Evolutionary conservation across 192 early-diverging fungal species (phyloP), one percentile per base, ranked within the genome.

Genomic region (Coemansia sp.): DNA sequence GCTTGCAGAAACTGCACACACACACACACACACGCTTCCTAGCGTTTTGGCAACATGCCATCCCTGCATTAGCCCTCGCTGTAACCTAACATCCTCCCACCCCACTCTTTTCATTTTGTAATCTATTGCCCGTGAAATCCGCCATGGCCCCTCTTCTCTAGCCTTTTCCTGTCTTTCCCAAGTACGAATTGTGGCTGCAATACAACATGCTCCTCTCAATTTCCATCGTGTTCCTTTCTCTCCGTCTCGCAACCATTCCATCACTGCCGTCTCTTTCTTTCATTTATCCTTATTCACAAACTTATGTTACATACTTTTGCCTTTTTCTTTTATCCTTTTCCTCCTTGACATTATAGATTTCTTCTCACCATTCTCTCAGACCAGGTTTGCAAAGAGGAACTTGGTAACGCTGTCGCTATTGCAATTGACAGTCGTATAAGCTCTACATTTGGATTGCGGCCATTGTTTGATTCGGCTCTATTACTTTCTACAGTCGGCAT

Each of bases 41-140:
- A 1, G 55, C 30, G 25, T 26, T 51, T 51, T 51, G 48, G 21
- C 58, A 59, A 42, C 23, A 23, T 21, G 58, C 39, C n/a, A 23
- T 15, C 39, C 23, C 26, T 31, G 35, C 26, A 26, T 23, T 16
- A 13, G 23, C 58, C 21, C 33, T 42, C 26, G 39, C 39, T 23
- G 21, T 51, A 51, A 13, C 48, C 7, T 7, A 42, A 40, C 33
- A n/a, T 25, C 39, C 58, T 59, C 58, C 58, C 58, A 59, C 58
- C 39, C 58, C 58, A 25, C 58, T 10, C 39, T 59, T 59, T 59
- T 59, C 58, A 59, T 59, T 42, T 59, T 16, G 58, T 57, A 34
- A 34, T 34, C 28, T 57, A 57, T 57, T 57, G 55, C 55, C 55
- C 55, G 55, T 57, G 31, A 57, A 57, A 57, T 57, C 28, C 55